These are phyloP conservation scores for Ogataea naganishii DNA, from an alignment of 805 yeast genomes.

Conservation along the genomic window DNA sequence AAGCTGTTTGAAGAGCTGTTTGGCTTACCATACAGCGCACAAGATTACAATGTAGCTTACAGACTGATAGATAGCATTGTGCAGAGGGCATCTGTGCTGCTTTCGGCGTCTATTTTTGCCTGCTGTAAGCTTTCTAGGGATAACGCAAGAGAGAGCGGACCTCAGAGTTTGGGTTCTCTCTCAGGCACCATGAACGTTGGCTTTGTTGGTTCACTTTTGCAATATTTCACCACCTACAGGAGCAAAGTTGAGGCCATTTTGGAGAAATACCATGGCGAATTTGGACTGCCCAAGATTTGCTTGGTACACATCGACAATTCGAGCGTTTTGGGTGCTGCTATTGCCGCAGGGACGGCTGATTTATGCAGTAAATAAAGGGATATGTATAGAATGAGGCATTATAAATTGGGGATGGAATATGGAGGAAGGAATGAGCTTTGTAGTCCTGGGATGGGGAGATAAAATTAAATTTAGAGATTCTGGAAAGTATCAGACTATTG, in stretches of 20 bases:
- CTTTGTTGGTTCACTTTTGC: conserved; percentile 44
- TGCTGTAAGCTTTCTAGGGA: conserved; percentile 21
- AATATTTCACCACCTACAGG: conserved; percentile 32
- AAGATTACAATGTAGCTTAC: conserved; percentile 6
- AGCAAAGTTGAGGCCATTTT: conserved; percentile 19
- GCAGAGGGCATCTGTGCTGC: conserved; percentile 34
- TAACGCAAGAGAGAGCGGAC: not conserved
- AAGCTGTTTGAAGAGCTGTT: conserved; percentile 8
- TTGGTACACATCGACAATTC: conserved; percentile 35
- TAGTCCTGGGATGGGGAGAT: too few species aligned
- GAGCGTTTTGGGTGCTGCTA: conserved; percentile 45
- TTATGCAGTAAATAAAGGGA: too few species aligned
- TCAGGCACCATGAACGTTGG: conserved; percentile 28
- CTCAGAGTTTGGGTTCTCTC: too few species aligned
- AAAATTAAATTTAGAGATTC: too few species aligned
- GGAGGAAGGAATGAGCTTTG: too few species aligned
- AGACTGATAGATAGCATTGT: conserved; percentile 28
- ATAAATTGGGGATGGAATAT: too few species aligned
- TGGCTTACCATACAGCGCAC: conserved; percentile 1
- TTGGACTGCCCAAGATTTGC: conserved; percentile 24
- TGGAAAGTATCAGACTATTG: too few species aligned
- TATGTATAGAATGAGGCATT: too few species aligned
- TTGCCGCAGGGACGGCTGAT: too few species aligned
- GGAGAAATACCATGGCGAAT: conserved; percentile 5
- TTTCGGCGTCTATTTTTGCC: conserved; percentile 33